These are phyloP conservation scores for Krasilnikovozyma curviuscula DNA, from an alignment of 768 basidiomycete genomes.

Conservation along the genomic window DNA sequence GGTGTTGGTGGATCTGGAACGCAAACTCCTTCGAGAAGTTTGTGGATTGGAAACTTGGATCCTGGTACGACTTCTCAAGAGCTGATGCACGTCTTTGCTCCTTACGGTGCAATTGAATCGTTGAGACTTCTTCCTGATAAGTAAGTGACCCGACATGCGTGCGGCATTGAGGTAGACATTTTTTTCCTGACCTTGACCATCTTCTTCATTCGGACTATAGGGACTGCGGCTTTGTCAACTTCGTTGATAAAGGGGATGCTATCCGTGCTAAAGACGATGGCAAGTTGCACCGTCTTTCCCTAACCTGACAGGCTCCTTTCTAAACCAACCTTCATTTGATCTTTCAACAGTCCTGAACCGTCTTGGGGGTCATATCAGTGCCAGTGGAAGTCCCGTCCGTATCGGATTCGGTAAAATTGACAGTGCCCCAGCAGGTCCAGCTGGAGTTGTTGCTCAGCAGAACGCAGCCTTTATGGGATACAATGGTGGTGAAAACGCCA, in stretches of 20 bases:
- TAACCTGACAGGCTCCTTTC: too few relatives aligned
- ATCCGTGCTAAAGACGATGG: conserved; percentile 93
- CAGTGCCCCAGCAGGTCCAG: conserved; percentile 53
- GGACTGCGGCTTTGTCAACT: conserved; percentile 99
- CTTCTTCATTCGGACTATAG: conserved; percentile 28
- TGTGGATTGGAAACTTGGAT: conserved; percentile 98
- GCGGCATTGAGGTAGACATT: background rate
- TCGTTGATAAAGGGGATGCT: conserved; percentile 87
- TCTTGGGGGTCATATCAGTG: conserved; percentile 58
- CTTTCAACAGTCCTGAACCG: conserved; percentile 92
- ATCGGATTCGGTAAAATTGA: conserved; percentile 98
- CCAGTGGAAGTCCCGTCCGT: conserved; percentile 85
- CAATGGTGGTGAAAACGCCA: conserved; percentile 7
- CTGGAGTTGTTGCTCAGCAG: conserved; percentile 1
- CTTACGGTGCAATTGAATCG: conserved; percentile 93
- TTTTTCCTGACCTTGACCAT: background rate
- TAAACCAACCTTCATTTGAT: too few relatives aligned
- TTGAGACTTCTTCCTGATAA: conserved; percentile 89
- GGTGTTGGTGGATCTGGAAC: conserved; percentile 27
- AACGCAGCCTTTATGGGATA: conserved; percentile 11
- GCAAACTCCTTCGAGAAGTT: conserved; percentile 81
- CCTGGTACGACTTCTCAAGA: conserved; percentile 85
- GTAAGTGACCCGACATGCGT: conserved; percentile 28
- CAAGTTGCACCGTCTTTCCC: too few relatives aligned
- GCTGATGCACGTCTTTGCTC: conserved; percentile 83